A percentile compares a stretch with the other conserved stretches of the same genome.
These are phyloP conservation scores for Nannochloropsis salina DNA, from an alignment of 108 stramenopile species.

Conservation along the genomic window DNA sequence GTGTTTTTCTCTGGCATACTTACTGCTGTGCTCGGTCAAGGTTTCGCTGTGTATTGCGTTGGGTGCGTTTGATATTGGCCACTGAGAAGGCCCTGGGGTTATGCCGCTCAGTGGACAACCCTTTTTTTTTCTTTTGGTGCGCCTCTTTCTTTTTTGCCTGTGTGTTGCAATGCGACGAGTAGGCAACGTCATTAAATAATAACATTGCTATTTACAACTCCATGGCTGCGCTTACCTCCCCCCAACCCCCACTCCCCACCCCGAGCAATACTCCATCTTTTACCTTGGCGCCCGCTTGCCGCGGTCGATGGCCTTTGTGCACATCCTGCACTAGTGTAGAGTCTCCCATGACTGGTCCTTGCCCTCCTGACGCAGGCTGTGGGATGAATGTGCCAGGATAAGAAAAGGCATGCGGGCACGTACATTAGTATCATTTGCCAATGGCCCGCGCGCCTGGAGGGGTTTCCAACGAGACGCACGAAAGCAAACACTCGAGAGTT, in stretches of 20 bases:
- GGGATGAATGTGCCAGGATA: neutral
- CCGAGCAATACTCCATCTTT: neutral
- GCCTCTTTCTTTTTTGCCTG: constrained; percentile 62
- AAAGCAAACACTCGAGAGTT: neutral
- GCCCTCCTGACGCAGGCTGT: neutral
- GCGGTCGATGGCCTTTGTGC: constrained; percentile 16
- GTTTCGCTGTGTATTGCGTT: constrained; percentile 88
- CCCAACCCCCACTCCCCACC: no score
- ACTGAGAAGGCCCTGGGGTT: constrained; percentile 90
- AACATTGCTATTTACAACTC: no score
- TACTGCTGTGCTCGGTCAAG: constrained; percentile 87
- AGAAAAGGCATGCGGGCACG: neutral
- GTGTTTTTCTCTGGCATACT: constrained; percentile 32
- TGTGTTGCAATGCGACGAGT: neutral
- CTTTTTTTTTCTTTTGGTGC: constrained; percentile 64
- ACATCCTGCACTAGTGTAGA: neutral
- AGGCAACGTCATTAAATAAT: no score
- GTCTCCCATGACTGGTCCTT: neutral
- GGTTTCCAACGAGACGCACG: neutral
- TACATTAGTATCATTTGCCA: neutral
- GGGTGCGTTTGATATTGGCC: constrained; percentile 79
- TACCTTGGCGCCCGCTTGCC: neutral
- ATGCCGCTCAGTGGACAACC: constrained; percentile 65
- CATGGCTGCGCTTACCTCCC: no score
- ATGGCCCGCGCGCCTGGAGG: neutral